Base-by-base conservation (phyloP, 2,329 filamentous ascomycete species). In the Dactylellina cionopaga region DNA sequence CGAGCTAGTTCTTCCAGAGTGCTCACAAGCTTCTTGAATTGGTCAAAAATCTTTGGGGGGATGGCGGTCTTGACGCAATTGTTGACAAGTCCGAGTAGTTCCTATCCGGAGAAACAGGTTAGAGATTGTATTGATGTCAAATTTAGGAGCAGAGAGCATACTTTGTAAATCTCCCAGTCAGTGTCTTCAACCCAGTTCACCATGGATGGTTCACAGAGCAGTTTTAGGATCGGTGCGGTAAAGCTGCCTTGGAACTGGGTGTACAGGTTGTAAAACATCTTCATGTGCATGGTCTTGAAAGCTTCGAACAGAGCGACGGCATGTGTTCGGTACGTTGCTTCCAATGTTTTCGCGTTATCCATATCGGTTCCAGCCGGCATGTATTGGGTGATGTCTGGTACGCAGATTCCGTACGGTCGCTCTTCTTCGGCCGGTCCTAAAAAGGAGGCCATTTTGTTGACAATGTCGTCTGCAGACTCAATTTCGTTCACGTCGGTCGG, bases 231-330 rank as follows among this genome's bases (percentile, higher is more conserved):
- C 4, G 95, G 95, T 80, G 97, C 96, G 0, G 95, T 99, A 77
- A 99, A 86, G 1, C 93, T 98, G 62, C 95, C 95, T 78, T 96
- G 92, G 80, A 99, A 98, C 0, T 94, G 95, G 4, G 91, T 93
- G 79, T 96, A 96, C 13, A 97, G 86, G 75, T 96, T 92, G 79
- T 96, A 96, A 80, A 99, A 96, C 5, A 92, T 94, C 82, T 96
- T 96, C 80, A 97, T 92, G 79, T 95, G 96, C 84, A 94, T 97
- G 80, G 92, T 98, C 27, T 95, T 90, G 74, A 99, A 92, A 77
- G 92, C 94, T 80, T 99, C 95, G 29, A 99, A 90, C 3, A 99
- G 85, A 0, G 93, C 97, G 11, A 95, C 97, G 80, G 93, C 96
- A 79, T 98, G 94, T 1, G 94, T 95, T 52, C 92, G 88, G 79